Conservation (phyloP, 257 asterid genomes). For the Primulina tabacum region DNA sequence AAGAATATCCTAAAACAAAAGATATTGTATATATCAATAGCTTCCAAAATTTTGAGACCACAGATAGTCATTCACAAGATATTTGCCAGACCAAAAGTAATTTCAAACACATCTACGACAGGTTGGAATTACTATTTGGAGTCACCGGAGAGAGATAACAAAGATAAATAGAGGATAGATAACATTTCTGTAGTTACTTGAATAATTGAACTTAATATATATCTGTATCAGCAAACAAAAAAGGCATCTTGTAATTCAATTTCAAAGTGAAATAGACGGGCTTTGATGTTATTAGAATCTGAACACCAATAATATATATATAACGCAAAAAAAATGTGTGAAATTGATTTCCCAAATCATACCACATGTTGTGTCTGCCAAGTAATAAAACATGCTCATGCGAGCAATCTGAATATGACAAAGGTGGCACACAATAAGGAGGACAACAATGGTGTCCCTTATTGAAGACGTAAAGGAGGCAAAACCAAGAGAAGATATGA, state of each 20-base stretch:
- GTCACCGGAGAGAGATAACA: background rate
- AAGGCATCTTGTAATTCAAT: background rate
- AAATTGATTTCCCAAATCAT: background rate
- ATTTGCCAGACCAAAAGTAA: background rate
- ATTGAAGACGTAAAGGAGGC: no score
- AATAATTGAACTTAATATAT: constrained; percentile 7
- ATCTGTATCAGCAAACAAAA: background rate
- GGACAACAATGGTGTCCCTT: constrained; percentile 2
- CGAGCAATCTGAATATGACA: background rate
- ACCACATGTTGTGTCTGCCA: background rate
- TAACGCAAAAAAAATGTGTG: no score
- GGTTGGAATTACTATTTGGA: constrained; percentile 16
- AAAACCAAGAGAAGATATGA: no score
- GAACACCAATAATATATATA: no score
- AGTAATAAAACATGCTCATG: background rate
- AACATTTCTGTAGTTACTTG: background rate
- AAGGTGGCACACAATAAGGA: background rate
- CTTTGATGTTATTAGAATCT: no score
- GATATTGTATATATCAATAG: background rate
- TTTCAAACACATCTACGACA: background rate
- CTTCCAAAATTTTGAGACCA: background rate
- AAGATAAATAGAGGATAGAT: background rate
- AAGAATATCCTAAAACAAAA: constrained; percentile 17
- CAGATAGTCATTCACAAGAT: background rate
- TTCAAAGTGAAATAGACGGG: background rate